phyloP scores from a whole-genome alignment of 208 protist genomes.

The Phytomonas sp. region DNA sequence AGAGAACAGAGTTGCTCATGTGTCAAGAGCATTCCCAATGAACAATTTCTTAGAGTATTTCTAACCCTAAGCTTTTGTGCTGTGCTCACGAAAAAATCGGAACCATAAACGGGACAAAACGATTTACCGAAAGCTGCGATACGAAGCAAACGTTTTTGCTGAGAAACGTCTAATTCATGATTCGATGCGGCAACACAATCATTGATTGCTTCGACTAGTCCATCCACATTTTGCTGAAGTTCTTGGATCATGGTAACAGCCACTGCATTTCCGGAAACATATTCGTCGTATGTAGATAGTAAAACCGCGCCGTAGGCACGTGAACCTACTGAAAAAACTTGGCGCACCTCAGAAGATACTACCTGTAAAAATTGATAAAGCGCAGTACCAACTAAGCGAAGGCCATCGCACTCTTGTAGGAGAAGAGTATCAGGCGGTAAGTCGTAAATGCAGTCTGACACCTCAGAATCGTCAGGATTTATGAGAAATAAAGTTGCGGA shows the following conservation, averaged over 20 bases:
- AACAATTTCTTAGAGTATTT: conserved; percentile 66
- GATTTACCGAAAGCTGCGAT: conserved; percentile 92
- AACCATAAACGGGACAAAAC: conserved; percentile 81
- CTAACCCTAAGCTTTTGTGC: conserved; percentile 76
- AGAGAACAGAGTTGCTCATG: conserved; percentile 63
- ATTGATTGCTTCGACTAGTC: conserved; percentile 69
- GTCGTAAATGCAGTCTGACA: conserved; percentile 43
- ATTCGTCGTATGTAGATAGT: conserved; percentile 66
- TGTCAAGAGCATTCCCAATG: conserved; percentile 85
- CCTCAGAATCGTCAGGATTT: conserved; percentile 36
- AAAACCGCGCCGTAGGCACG: conserved; percentile 48
- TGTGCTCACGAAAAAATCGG: conserved; percentile 74
- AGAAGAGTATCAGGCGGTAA: conserved; percentile 38
- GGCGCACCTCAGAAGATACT: conserved; percentile 28
- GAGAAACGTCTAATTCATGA: conserved; percentile 60
- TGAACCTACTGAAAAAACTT: conserved; percentile 69
- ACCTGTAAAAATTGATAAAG: conserved; percentile 68
- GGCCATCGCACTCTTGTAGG: conserved; percentile 52
- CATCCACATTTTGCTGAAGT: conserved; percentile 32
- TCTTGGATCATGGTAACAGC: conserved; percentile 65
- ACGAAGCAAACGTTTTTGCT: conserved; percentile 84
- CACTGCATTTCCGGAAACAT: conserved; percentile 55
- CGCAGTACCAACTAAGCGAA: conserved; percentile 34
- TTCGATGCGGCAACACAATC: conserved; percentile 85
- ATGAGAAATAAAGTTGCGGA: conserved; percentile 35